phyloP scores from a whole-genome alignment of 805 yeast species.

The Barnettozyma sucrosica region DNA sequence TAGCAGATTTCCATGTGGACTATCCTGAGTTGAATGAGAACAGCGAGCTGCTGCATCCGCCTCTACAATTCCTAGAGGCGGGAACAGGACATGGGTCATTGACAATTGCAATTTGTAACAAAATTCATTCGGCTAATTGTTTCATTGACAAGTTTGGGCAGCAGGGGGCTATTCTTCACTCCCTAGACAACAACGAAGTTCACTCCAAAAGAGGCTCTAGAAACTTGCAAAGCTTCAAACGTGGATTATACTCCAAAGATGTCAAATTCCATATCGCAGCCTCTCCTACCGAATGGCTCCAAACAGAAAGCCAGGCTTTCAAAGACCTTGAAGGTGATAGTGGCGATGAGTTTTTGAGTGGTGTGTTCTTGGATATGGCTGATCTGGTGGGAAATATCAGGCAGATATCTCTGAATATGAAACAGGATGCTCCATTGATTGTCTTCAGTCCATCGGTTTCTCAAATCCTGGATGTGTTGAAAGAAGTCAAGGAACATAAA shows the following conservation, averaged over 20 bases:
- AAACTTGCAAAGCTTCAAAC: conserved; percentile 33
- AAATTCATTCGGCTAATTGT: conserved; percentile 40
- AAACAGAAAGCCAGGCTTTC: conserved; percentile 24
- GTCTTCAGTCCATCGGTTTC: conserved; percentile 45
- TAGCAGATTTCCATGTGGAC: conserved; percentile 42
- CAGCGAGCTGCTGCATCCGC: conserved; percentile 17
- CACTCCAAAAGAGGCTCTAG: conserved; percentile 39
- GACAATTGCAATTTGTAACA: conserved; percentile 37
- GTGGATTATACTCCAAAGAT: conserved; percentile 40
- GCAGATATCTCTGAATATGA: conserved; percentile 30
- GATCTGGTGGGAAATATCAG: conserved; percentile 32
- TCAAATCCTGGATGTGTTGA: conserved; percentile 38
- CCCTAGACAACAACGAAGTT: conserved; percentile 35
- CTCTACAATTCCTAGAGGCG: conserved; percentile 42
- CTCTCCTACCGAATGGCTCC: conserved; percentile 39
- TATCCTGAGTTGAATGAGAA: conserved; percentile 27
- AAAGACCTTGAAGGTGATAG: conserved; percentile 14
- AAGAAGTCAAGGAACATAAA: conserved; percentile 26
- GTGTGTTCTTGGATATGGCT: conserved; percentile 44
- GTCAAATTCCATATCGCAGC: conserved; percentile 39
- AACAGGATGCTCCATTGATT: conserved; percentile 37
- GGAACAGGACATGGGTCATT: conserved; percentile 54
- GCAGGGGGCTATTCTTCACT: conserved; percentile 42
- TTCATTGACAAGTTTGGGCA: conserved; percentile 24
- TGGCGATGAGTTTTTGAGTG: conserved; percentile 32